These are phyloP conservation scores for Pyrus pyrifolia DNA, from an alignment of 306 rosid genomes.

Conservation along the genomic window DNA sequence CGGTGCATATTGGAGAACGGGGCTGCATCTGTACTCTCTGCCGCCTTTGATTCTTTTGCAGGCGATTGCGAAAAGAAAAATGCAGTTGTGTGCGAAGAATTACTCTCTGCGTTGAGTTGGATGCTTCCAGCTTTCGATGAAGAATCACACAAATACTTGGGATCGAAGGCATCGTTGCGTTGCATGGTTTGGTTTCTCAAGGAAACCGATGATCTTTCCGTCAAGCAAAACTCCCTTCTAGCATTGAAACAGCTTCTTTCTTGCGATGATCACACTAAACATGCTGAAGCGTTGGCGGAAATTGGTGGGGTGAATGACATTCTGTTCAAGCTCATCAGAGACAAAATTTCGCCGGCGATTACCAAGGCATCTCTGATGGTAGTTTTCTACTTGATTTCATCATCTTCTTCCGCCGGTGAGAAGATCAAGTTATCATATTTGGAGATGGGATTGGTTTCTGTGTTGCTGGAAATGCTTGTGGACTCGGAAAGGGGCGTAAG, in stretches of 20 bases:
- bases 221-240: slow-evolving; percentile 45
- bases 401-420: slow-evolving; percentile 17
- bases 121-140: slow-evolving; percentile 46
- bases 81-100: slow-evolving; percentile 34
- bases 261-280: slow-evolving; percentile 16
- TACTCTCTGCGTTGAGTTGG: slow-evolving; percentile 52
- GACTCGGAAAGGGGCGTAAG: slow-evolving; percentile 47
- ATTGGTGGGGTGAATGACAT: slow-evolving; percentile 41
- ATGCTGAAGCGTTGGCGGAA: slow-evolving; percentile 31
- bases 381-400: slow-evolving; percentile 37
- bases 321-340: slow-evolving; percentile 41
- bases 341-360: slow-evolving; percentile 32
- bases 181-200: slow-evolving; percentile 57
- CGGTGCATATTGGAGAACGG: slow-evolving; percentile 47
- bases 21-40: slow-evolving; percentile 33
- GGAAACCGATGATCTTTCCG: slow-evolving; percentile 32
- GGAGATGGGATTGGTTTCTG: slow-evolving; percentile 44
- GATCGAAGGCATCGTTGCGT: slow-evolving; percentile 43
- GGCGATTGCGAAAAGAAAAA: slow-evolving; percentile 33
- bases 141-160: slow-evolving; percentile 42
- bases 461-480: slow-evolving; percentile 35
- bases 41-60: slow-evolving; percentile 45
- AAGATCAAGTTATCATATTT: slow-evolving; percentile 25
- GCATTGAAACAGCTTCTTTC: slow-evolving; percentile 52
- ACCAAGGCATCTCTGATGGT: slow-evolving; percentile 48